Percentiles rank a stretch among this genome's conserved stretches.
Conservation (phyloP, 345 rosid species). For the Combretum micranthum region DNA sequence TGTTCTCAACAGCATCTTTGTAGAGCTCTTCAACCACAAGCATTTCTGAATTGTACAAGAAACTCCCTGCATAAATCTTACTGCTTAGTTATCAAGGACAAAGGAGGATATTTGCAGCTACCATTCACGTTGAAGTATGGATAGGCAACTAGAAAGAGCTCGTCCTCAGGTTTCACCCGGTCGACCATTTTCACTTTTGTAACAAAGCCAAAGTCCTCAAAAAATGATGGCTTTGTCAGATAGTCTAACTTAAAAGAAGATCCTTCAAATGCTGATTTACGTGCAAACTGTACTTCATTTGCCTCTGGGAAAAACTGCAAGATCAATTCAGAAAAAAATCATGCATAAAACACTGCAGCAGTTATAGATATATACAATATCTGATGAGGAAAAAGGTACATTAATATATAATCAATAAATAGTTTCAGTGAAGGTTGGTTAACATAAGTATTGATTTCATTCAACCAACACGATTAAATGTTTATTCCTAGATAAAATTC, state of each 20-base stretch:
- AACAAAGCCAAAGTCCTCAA: slow-evolving; percentile 77
- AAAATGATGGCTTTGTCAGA: slow-evolving; percentile 82
- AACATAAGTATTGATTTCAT: too few species aligned
- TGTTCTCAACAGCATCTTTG: slow-evolving; percentile 67
- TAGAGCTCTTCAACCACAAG: slow-evolving; percentile 95
- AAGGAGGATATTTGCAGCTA: slow-evolving; percentile 17
- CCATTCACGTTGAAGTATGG: slow-evolving; percentile 94
- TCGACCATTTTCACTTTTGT: slow-evolving; percentile 82
- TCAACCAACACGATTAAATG: too few species aligned
- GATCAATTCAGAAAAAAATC: not conserved
- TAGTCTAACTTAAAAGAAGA: slow-evolving; percentile 79
- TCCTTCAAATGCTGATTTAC: slow-evolving; percentile 64
- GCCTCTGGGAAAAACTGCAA: slow-evolving; percentile 94
- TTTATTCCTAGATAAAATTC: too few species aligned
- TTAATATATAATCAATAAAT: too few species aligned
- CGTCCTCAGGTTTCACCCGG: slow-evolving; percentile 74
- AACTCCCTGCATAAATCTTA: slow-evolving; percentile 5
- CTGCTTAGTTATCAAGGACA: slow-evolving; percentile 4
- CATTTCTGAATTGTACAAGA: slow-evolving; percentile 58
- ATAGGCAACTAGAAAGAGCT: slow-evolving; percentile 73
- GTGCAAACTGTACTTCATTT: slow-evolving; percentile 75
- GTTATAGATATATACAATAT: not conserved
- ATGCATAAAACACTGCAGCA: not conserved
- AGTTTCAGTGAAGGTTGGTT: too few species aligned
- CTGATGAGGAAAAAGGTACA: not conserved